A percentile compares a stretch with the other conserved stretches of the same genome.
Evolutionary conservation across 2,329 filamentous ascomycete species (phyloP).

Genomic region (Calonectria henricotiae): DNA sequence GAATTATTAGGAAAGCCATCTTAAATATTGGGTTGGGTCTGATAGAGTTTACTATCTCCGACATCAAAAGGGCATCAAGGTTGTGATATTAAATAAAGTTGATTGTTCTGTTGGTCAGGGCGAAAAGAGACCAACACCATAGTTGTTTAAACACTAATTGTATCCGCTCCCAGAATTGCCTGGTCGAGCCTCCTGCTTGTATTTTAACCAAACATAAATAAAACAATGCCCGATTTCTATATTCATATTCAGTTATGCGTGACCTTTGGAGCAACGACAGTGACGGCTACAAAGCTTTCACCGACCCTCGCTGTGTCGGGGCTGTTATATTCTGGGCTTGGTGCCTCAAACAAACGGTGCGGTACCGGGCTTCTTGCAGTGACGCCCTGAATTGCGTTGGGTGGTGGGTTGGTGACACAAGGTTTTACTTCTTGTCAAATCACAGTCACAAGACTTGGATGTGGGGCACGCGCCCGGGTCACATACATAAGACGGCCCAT

Average conservation of each 20-base stretch:
- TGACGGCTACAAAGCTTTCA: neutral
- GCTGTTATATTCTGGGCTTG: too few relatives aligned
- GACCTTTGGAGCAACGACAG: too few relatives aligned
- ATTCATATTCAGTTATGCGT: neutral
- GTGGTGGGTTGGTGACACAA: neutral
- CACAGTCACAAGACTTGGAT: neutral
- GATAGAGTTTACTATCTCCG: too few relatives aligned
- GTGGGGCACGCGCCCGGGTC: neutral
- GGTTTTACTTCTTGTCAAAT: neutral
- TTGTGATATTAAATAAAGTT: neutral
- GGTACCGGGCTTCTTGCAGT: too few relatives aligned
- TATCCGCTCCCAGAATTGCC: neutral
- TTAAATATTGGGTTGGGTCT: neutral
- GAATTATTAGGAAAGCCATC: neutral
- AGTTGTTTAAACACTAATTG: neutral
- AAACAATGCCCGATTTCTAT: neutral
- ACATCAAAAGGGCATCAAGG: neutral
- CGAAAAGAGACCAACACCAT: neutral
- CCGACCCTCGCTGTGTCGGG: neutral
- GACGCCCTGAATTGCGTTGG: too few relatives aligned
- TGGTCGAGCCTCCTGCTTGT: too few relatives aligned
- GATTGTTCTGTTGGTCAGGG: slow-evolving; percentile 8
- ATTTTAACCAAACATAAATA: neutral
- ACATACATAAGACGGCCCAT: neutral
- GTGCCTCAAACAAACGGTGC: too few relatives aligned